Evolutionary conservation across 2,329 filamentous ascomycete species (phyloP).

Genomic region (Alternaria panax): DNA sequence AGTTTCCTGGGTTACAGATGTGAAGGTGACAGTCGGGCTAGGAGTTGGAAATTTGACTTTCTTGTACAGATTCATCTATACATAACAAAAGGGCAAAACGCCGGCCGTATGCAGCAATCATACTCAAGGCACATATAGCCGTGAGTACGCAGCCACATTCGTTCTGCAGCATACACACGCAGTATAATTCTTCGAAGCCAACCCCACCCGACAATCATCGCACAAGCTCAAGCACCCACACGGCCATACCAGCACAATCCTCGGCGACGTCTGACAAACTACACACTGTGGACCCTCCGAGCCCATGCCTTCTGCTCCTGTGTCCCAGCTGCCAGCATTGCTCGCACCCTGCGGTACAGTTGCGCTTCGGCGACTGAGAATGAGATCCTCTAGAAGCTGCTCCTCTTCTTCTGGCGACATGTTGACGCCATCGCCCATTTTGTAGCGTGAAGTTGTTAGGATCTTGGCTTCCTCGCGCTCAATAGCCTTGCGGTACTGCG

Average conservation of each 20-base stretch:
- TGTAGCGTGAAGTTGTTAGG: constrained; percentile 57
- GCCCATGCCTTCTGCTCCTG: constrained; percentile 76
- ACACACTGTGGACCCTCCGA: constrained; percentile 84
- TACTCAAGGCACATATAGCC: constrained; percentile 81
- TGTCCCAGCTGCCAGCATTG: constrained; percentile 64
- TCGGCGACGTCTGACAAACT: constrained; percentile 84
- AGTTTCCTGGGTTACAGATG: background rate
- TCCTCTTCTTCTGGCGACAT: constrained; percentile 62
- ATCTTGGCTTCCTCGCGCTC: constrained; percentile 75
- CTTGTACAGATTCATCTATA: background rate
- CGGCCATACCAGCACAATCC: constrained; percentile 94
- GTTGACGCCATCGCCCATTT: constrained; percentile 26
- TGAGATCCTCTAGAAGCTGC: constrained; percentile 64
- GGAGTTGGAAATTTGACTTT: too few species aligned
- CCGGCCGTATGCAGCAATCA: background rate
- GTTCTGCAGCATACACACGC: constrained; percentile 94
- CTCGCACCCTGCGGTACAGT: constrained; percentile 35
- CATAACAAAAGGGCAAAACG: constrained; percentile 2
- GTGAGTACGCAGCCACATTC: constrained; percentile 86
- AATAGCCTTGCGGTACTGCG: constrained; percentile 73
- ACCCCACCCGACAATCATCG: constrained; percentile 90
- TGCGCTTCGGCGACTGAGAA: constrained; percentile 61
- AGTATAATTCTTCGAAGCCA: constrained; percentile 97
- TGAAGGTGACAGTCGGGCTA: too few species aligned
- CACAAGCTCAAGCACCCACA: constrained; percentile 94